Evolutionary conservation across 257 asterid species (phyloP).

Genomic region (Jacaranda copaia): DNA sequence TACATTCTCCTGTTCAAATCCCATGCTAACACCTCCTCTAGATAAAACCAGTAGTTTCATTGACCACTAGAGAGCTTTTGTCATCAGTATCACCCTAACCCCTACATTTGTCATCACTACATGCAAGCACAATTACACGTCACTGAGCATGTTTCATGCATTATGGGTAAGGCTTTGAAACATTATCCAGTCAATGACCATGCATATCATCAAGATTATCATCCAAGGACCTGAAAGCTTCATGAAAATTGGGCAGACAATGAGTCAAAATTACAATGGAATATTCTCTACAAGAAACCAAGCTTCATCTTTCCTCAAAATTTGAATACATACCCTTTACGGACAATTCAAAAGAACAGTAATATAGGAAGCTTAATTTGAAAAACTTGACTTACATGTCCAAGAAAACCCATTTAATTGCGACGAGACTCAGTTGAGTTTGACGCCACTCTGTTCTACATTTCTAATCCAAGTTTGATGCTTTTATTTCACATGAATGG

Average conservation of each 20-base stretch:
- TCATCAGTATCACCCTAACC: not conserved
- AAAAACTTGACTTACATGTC: not conserved
- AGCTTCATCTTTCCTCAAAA: no score
- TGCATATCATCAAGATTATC: no score
- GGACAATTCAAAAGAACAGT: no score
- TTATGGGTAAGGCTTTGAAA: no score
- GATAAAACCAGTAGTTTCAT: not conserved
- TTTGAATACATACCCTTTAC: no score
- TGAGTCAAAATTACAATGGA: no score
- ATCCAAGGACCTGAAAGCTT: no score
- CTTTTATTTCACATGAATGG: constrained; percentile 18
- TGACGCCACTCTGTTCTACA: not conserved
- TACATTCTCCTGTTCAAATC: not conserved
- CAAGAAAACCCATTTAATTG: constrained; percentile 2
- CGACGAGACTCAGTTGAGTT: not conserved
- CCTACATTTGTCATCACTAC: not conserved
- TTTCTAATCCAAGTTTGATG: not conserved
- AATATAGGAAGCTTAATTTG: not conserved
- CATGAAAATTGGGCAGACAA: no score
- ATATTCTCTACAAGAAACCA: no score
- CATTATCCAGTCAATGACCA: not conserved
- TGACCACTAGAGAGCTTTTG: not conserved
- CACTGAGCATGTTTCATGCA: not conserved
- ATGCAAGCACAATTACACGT: not conserved
- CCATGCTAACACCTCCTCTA: not conserved